Conservation (phyloP, 108 stramenopile species). For the Pseudonitzschia multiseries region DNA sequence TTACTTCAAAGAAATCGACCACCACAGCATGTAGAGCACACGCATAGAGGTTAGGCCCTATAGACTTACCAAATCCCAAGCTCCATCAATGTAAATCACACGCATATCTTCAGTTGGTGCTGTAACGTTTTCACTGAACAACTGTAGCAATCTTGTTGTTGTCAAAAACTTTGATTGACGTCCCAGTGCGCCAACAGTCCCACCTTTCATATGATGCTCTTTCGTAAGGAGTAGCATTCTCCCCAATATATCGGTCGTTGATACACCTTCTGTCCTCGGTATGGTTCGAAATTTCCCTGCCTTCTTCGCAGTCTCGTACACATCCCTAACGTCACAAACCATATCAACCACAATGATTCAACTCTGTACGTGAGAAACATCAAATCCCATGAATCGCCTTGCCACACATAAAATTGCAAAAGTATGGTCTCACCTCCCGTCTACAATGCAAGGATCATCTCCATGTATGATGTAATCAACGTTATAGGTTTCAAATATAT, state of each 20-base stretch:
- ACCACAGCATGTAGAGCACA: background rate
- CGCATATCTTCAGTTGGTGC: constrained; percentile 81
- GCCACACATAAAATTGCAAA: background rate
- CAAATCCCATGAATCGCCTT: background rate
- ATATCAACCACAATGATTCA: background rate
- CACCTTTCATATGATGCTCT: constrained; percentile 78
- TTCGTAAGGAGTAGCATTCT: constrained; percentile 93
- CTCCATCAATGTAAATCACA: constrained; percentile 97
- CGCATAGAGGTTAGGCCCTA: background rate
- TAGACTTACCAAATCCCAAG: constrained; percentile 89
- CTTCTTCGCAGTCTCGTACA: constrained; percentile 81
- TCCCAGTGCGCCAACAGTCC: constrained; percentile 9
- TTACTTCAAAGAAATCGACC: background rate
- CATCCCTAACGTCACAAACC: constrained; percentile 46
- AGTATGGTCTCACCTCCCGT: constrained; percentile 57
- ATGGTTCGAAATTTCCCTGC: constrained; percentile 83
- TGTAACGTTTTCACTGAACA: constrained; percentile 87
- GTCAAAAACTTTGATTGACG: constrained; percentile 90
- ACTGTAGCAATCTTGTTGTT: constrained; percentile 86
- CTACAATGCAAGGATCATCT: constrained; percentile 97
- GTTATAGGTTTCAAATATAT: constrained; percentile 82
- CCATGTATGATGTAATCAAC: constrained; percentile 98
- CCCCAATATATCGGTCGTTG: constrained; percentile 99
- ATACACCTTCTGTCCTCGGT: constrained; percentile 98
- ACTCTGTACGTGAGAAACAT: background rate